Evolutionary conservation across 1,139 yeast genomes (phyloP), one percentile per base, ranked within the genome.

Genomic region (Candida neerlandica): DNA sequence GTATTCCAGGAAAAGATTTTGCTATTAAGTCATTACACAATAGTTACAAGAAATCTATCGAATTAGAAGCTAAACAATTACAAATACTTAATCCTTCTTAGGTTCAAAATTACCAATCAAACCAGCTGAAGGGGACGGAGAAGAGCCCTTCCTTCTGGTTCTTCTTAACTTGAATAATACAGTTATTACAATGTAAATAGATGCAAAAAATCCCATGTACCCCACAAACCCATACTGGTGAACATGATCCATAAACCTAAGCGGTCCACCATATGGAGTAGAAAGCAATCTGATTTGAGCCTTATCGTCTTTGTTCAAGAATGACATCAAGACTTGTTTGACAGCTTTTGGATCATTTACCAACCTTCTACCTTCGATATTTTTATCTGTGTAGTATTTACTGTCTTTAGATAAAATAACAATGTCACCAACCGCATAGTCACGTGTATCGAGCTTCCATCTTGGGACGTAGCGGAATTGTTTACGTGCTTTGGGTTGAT

Each of bases 151-250:
- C 18, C 52, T 23, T 44, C 40, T 50, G 33, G 23, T 41, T 15
- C 41, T 45, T 39, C 50, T 51, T 23, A 47, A n/a, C 18, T 47
- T 45, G 12, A 48, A 43, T 9, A 49, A 14, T 5, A 47, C 32
- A 10, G 51, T 39, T 5, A 53, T 43, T 3, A 50, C 42, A n/a
- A 49, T 29, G 38, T 51, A 53, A 3, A 58, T 30, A 6, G 51
- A 44, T 2, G 49, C 50, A 14, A 70, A 32, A 2, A 73, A 55
- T 4, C 59, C 56, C 9, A 72, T 12, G 57, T 80, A 81, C 0
- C 83, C 84, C 15, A 65, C 42, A 46, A 77, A 50, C 2, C 84
- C 84, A 49, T 64, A 63, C 46, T 67, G 67, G 56, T 78, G 85
- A 19, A 81, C 59, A 18, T 49, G 14, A 51, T 81, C 84, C 73